Percentiles rank a stretch among this genome's conserved stretches.
These are phyloP conservation scores for Aristolochia contorta DNA, from an alignment of 164 flowering plant species.

Conservation along the genomic window DNA sequence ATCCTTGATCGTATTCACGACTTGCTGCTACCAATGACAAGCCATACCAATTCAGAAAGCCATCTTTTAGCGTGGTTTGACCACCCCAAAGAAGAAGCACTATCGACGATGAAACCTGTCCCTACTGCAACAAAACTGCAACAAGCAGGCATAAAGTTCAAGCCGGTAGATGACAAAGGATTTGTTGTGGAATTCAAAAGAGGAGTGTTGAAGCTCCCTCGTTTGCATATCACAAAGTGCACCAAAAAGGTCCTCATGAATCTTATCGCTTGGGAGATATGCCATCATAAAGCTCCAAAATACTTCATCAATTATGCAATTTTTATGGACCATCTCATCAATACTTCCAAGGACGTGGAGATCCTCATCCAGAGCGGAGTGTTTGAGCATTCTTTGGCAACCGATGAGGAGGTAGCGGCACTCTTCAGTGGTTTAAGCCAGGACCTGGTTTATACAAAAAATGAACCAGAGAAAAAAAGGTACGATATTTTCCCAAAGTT, in stretches of 20 bases:
- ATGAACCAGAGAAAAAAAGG: no score
- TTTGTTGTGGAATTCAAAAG: not conserved
- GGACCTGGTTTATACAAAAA: not conserved
- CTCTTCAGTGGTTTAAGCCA: not conserved
- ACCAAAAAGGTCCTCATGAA: not conserved
- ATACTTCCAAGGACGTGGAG: not conserved
- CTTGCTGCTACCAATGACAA: no score
- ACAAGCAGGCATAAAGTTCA: not conserved
- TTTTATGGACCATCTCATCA: not conserved
- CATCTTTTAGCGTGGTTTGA: no score
- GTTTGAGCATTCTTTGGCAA: not conserved
- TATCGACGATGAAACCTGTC: not conserved
- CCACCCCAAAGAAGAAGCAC: not conserved
- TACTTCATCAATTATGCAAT: not conserved
- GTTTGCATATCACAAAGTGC: not conserved
- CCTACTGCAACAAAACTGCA: not conserved
- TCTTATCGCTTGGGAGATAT: not conserved
- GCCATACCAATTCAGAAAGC: no score
- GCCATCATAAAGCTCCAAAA: not conserved
- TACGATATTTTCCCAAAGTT: no score
- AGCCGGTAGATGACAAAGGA: not conserved
- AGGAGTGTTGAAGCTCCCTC: not conserved
- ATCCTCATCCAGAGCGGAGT: not conserved
- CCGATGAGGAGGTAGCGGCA: not conserved
- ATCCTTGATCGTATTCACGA: no score